Conservation (phyloP, 1,139 yeast species). For the Geotrichum macrosporum region DNA sequence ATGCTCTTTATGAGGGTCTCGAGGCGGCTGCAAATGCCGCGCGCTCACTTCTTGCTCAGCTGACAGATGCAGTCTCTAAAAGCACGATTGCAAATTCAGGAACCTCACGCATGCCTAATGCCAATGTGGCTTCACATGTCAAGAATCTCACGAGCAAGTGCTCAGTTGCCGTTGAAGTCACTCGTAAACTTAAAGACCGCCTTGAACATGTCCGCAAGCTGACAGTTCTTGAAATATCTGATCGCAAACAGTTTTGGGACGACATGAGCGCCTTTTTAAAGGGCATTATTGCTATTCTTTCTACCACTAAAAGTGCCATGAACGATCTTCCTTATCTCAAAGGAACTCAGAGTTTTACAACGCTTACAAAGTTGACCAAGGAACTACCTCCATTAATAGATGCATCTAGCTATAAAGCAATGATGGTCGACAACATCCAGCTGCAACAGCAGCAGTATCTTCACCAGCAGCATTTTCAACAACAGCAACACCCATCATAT, state of each 20-base stretch:
- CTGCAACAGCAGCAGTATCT: slow-evolving; percentile 1
- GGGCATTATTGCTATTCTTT: slow-evolving; percentile 75
- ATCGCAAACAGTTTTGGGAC: slow-evolving; percentile 74
- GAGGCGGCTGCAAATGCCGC: slow-evolving; percentile 72
- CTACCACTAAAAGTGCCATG: slow-evolving; percentile 79
- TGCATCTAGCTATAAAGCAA: slow-evolving; percentile 47
- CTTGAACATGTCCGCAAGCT: slow-evolving; percentile 37
- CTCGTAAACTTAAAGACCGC: slow-evolving; percentile 59
- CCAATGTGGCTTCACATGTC: slow-evolving; percentile 55
- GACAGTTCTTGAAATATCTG: slow-evolving; percentile 39
- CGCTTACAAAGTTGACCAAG: slow-evolving; percentile 79
- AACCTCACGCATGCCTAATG: slow-evolving; percentile 35
- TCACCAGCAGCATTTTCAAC: slow-evolving; percentile 17
- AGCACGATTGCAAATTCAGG: slow-evolving; percentile 51
- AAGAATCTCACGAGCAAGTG: slow-evolving; percentile 79
- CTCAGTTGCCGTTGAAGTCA: slow-evolving; percentile 71
- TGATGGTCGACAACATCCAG: slow-evolving; percentile 23
- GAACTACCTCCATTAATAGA: slow-evolving; percentile 83
- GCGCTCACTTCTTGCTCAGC: slow-evolving; percentile 70
- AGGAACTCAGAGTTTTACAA: slow-evolving; percentile 76
- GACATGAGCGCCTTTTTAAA: slow-evolving; percentile 79
- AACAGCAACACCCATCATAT: slow-evolving; percentile 2
- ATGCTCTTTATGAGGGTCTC: slow-evolving; percentile 69
- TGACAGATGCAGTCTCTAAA: slow-evolving; percentile 70
- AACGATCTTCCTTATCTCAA: slow-evolving; percentile 72